These are phyloP conservation scores for Triglochin maritima DNA, from an alignment of 106 monocot genomes.

Conservation along the genomic window DNA sequence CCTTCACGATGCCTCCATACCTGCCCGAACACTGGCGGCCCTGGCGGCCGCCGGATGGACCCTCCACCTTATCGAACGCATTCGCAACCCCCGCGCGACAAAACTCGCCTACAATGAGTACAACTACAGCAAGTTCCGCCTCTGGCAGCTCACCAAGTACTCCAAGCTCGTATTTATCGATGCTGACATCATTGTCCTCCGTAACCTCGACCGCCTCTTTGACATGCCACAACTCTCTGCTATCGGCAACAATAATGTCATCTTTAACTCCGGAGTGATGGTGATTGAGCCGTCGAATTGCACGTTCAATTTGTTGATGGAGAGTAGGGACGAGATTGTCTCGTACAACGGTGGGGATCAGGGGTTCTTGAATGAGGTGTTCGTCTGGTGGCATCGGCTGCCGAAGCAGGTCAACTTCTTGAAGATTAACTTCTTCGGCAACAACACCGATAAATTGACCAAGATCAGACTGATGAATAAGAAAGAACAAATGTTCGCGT, in stretches of 20 bases:
- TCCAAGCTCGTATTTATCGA: constrained; percentile 64
- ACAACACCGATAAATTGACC: constrained; percentile 15
- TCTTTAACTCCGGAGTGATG: constrained; percentile 91
- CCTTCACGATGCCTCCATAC: constrained; percentile 72
- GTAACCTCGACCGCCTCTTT: constrained; percentile 75
- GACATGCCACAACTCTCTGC: constrained; percentile 68
- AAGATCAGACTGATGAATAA: neutral
- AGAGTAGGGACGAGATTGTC: constrained; percentile 25
- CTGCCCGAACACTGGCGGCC: constrained; percentile 28
- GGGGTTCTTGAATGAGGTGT: constrained; percentile 76
- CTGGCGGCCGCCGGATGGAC: constrained; percentile 70
- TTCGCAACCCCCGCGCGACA: constrained; percentile 69
- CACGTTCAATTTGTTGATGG: constrained; percentile 47
- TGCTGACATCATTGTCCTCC: constrained; percentile 68
- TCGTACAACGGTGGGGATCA: constrained; percentile 97
- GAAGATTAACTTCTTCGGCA: constrained; percentile 69
- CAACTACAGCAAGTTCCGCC: constrained; percentile 94
- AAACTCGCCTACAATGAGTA: constrained; percentile 72
- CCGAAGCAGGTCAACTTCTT: constrained; percentile 66
- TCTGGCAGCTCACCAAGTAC: constrained; percentile 72
- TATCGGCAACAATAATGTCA: constrained; percentile 49
- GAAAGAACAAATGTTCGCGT: constrained; percentile 43
- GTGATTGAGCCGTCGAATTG: constrained; percentile 70
- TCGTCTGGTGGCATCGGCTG: constrained; percentile 89
- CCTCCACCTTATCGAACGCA: constrained; percentile 49